Base-by-base conservation (phyloP, 352 stramenopile genomes). In the Phytophthora ramorum region DNA sequence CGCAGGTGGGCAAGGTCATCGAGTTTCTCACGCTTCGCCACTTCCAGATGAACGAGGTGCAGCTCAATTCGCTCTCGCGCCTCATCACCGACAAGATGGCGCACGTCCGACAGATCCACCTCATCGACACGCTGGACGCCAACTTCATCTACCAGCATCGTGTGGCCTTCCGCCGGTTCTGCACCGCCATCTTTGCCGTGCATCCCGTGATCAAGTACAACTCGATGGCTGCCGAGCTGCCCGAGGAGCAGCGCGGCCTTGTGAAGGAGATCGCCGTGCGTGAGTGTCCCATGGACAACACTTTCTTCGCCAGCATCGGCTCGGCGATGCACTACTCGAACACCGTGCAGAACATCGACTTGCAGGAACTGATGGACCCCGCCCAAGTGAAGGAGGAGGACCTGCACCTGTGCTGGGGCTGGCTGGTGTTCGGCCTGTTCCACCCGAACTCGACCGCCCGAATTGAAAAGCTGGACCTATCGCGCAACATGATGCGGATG, bases 321-420 rank as follows among this genome's bases (percentile, higher is more conserved):
- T 85, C 77, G 9, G 77, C 77, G n/a, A 69, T 85, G 51, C 77
- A 85, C 72, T 85, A 85, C 55, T 85, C 75, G 14, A 83, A 78
- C 53, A 73, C 77, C 5, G 63, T 85, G 24, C 55, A 79, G 32
- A 81, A 81, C 49, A 77, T 85, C 13, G 72, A 85, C 24, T 64
- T 85, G 50, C 75, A 85, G 49, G 71, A 85, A 52, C 65, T 85
- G 12, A 76, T 83, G 62, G 66, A 82, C 58, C 71, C 75, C 0
- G 55, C 61, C 4, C 61, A 73, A 38, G 66, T 82, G 1, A 71
- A 66, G 22, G 78, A 77, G 50, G 63, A 77, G 17, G 77, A 85
- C 26, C 57, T 83, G 47, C 76, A 81, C 13, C 38, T 83, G 6
- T 82, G 77, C 63, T 85, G 77, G 77, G 77, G 74, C 0, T 85